Base-by-base conservation (phyloP, 2,329 filamentous ascomycete species). In the Leptodontidium sp. region DNA sequence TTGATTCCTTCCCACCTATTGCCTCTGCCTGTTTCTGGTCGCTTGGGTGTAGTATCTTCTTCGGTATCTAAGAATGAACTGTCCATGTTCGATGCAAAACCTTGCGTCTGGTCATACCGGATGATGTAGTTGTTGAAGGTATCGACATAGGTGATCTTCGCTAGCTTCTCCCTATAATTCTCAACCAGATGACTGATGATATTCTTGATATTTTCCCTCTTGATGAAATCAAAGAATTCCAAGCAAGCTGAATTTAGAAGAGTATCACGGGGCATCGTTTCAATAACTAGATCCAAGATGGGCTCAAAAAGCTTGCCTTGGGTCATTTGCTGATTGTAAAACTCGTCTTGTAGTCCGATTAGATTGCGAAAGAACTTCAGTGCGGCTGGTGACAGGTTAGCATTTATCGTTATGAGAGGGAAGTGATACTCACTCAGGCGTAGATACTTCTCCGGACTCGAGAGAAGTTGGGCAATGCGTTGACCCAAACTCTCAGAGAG, bases 321-420 rank as follows among this genome's bases (percentile, higher is more conserved):
- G 32, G 91, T 91, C 74, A 98, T 87, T 75, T 97, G 91, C 65
- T 90, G 91, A 76, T 93, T 90, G 79, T 98, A 97, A 75, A 96
- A 97, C 65, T 97, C 93, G 78, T 98, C 95, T 76, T 96, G 91
- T 47, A 97, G 85, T 57, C 90, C 90, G 68, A 98, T 87, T 70
- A 97, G 88, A 55, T 92, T 93, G 43, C 95, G 92, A 83, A 98
- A 95, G 82, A 97, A 98, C 78, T 97, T 96, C 73, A 99, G 87
- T 6, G 94, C 93, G 75, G 93, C 93, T 94, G 67, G 4, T 29
- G 29, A 52, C 64, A 43, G 17, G 68, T 76, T 65, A 76, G 70
- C 24, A 29, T 50, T 65, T 24, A 62, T 35, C 12, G 69, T 43
- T 65, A 50, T 61, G 24, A 24, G 9, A 15, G 21, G 45, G 57